Evolutionary conservation across 2,329 filamentous ascomycete genomes (phyloP), one percentile per base, ranked within the genome.

Genomic region (Lecanicillium sp.): DNA sequence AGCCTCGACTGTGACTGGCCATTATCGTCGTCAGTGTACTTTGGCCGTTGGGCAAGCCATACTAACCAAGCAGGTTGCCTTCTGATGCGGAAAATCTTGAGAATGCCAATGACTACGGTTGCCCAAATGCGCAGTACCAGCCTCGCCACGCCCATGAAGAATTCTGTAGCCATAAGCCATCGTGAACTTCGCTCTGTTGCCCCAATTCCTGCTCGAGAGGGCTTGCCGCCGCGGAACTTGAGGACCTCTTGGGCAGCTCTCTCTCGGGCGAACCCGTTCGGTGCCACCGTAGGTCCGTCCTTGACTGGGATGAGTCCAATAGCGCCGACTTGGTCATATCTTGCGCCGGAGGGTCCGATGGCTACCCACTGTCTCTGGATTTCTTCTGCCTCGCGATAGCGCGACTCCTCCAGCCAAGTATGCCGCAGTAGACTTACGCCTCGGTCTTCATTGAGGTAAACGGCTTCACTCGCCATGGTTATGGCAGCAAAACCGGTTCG

Each of bases 391-490:
- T 97, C 87, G 32, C 79, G 73, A 9, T 90, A 69, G 5, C 89
- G 76, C 48, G 94, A 85, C 50, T 90, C 85, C 55, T 98, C 92
- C 3, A 97, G 67, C 90, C 92, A 98, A 0, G 92, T 96, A 62
- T 81, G 81, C 27, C 74, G 69, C 46, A 80, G 79, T 3, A 94
- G 68, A 44, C 77, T 81, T 37, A 97, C 79, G 2, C 73, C 73
- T 29, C 77, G 77, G 33, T 90, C 90, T 59, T 97, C 90, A 45
- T 96, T 95, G 10, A 98, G 68, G 54, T 95, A 97, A 0, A 97
- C 92, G 4, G 90, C 90, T 60, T 97, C 89, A 51, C 87, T 95
- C 1, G 92, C 92, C 59, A 94, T 90, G 1, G 87, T 94, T 44
- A 97, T 78, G 11, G 90, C 81, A 10, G 81, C 81, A 54, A 96